phyloP scores from a whole-genome alignment of 257 asterid genomes.

The Paulownia fortunei region DNA sequence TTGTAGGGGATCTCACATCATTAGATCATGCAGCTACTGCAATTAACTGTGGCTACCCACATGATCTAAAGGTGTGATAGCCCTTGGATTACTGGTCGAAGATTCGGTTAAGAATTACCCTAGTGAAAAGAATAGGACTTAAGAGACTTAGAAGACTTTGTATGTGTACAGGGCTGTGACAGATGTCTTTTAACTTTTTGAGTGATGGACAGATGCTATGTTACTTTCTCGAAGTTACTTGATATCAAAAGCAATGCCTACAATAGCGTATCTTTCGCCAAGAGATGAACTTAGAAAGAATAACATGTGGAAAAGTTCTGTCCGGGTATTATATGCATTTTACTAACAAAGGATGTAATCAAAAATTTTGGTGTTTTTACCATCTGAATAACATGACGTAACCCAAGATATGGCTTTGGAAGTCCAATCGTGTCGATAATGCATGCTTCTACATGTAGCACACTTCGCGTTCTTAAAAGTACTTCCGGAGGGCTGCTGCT shows the following conservation, averaged over 20 bases:
- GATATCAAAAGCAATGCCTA: not conserved
- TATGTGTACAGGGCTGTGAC: not conserved
- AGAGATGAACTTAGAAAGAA: no score
- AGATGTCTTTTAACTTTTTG: not conserved
- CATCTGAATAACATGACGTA: conserved; percentile 13
- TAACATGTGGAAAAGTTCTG: not conserved
- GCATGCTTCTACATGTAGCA: not conserved
- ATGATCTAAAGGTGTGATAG: not conserved
- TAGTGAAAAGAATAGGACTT: not conserved
- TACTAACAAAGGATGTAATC: not conserved
- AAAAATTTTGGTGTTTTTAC: not conserved
- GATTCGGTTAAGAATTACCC: not conserved
- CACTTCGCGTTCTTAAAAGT: not conserved
- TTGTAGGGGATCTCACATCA: no score
- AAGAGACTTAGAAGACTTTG: not conserved
- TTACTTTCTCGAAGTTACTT: not conserved
- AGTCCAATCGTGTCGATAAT: not conserved
- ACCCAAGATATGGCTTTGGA: not conserved
- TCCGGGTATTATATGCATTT: not conserved
- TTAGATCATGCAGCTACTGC: not conserved
- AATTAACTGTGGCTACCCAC: not conserved
- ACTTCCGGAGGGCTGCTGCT: not conserved
- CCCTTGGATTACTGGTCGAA: not conserved
- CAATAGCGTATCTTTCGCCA: not conserved
- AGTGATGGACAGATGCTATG: not conserved